phyloP scores from a whole-genome alignment of 192 early-diverging fungal genomes.

The Kickxella alabastrina region DNA sequence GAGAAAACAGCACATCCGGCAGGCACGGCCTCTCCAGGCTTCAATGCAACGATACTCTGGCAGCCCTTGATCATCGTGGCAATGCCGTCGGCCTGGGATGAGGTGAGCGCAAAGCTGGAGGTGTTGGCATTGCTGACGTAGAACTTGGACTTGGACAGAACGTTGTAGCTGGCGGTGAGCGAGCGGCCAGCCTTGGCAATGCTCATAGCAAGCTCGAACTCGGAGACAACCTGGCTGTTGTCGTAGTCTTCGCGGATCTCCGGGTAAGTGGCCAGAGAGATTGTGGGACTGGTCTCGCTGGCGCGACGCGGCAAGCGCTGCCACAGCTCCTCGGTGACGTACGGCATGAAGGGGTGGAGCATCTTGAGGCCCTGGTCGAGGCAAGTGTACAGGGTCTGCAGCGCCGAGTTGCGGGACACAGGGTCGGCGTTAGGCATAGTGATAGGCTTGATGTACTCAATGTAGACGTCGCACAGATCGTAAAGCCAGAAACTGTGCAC shows the following conservation, averaged over 20 bases:
- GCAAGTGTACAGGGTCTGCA: conserved; percentile 92
- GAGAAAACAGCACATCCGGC: conserved; percentile 74
- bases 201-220: conserved; percentile 77
- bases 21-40: conserved; percentile 56
- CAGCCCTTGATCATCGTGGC: conserved; percentile 69
- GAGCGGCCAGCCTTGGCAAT: conserved; percentile 75
- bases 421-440: conserved; percentile 59
- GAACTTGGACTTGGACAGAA: conserved; percentile 53
- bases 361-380: conserved; percentile 87
- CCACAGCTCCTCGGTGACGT: conserved; percentile 98
- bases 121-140: conserved; percentile 57
- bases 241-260: conserved; percentile 53
- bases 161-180: conserved; percentile 73
- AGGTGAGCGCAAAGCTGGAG: conserved; percentile 49
- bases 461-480: conserved; percentile 96
- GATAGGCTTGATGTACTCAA: conserved; percentile 90
- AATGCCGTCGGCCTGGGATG: conserved; percentile 62
- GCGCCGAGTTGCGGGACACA: conserved; percentile 58
- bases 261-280: conserved; percentile 62
- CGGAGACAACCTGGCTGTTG: conserved; percentile 63
- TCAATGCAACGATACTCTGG: conserved; percentile 62
- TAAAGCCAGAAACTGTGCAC: conserved; percentile 94
- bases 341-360: conserved; percentile 98
- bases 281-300: conserved; percentile 54
- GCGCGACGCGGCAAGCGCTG: conserved; percentile 86